These are phyloP conservation scores for Globisporangium radiosum DNA, from an alignment of 352 stramenopile species.

Conservation along the genomic window DNA sequence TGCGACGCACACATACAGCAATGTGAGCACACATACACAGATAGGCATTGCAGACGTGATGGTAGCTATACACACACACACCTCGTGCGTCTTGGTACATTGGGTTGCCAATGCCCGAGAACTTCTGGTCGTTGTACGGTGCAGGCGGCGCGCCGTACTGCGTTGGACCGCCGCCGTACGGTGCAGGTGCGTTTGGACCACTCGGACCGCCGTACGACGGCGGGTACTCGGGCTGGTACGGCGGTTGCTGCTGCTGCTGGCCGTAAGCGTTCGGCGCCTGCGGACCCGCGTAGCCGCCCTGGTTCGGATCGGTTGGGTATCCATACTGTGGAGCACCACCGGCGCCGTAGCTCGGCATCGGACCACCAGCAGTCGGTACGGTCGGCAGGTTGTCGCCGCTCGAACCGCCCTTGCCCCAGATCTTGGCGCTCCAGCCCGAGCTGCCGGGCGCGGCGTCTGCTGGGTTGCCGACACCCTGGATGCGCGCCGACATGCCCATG, in stretches of 20 bases:
- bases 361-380: conserved; percentile 42
- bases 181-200: conserved; percentile 15
- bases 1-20: too few species aligned
- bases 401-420: conserved; percentile 54
- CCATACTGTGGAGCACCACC: conserved; percentile 36
- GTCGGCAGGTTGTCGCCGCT: conserved; percentile 52
- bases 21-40: background rate
- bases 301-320: conserved; percentile 39
- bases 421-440: conserved; percentile 68
- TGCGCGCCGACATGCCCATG: conserved; percentile 79
- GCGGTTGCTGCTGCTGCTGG: conserved; percentile 21
- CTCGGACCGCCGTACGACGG: conserved; percentile 35
- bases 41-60: too few species aligned
- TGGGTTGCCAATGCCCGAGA: conserved; percentile 93
- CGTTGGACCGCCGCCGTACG: conserved; percentile 21
- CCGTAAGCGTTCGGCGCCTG: conserved; percentile 27
- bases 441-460: conserved; percentile 29
- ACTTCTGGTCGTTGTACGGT: conserved; percentile 70
- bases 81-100: conserved; percentile 90
- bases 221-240: conserved; percentile 46
- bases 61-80: conserved; percentile 5
- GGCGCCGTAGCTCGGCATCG: conserved; percentile 31
- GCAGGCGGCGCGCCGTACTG: conserved; percentile 38
- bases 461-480: conserved; percentile 71
- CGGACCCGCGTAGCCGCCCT: conserved; percentile 39